Percentiles rank a stretch among this genome's conserved stretches.
Evolutionary conservation across 2,329 filamentous ascomycete genomes (phyloP).

Genomic region (Magnaporthiopsis rhizophila): DNA sequence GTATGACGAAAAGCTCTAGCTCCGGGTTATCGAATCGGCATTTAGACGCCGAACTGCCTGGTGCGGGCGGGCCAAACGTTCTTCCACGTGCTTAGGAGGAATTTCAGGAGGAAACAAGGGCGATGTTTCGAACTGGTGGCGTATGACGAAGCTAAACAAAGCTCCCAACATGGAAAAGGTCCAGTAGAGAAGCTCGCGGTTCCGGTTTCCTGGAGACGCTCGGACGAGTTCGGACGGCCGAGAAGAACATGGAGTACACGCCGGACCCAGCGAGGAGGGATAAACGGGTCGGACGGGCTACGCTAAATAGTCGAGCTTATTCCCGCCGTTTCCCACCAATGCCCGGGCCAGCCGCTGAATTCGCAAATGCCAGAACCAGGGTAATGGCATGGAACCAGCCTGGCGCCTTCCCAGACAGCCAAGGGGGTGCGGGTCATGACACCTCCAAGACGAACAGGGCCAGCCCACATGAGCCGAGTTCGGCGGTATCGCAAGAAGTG

Average conservation of each 20-base stretch:
- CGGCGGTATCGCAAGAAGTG: neutral
- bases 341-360: neutral
- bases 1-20: neutral
- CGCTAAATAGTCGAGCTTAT: neutral
- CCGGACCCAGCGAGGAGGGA: neutral
- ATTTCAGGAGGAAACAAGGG: neutral
- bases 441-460: neutral
- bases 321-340: neutral
- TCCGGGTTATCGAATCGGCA: neutral
- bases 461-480: neutral
- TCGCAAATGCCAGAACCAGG: too few species aligned
- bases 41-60: neutral
- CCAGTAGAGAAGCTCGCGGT: too few species aligned
- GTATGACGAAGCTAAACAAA: too few species aligned
- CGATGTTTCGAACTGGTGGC: too few species aligned
- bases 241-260: neutral
- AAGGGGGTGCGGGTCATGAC: neutral
- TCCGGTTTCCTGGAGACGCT: neutral
- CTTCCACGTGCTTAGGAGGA: too few species aligned
- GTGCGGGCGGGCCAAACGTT: neutral
- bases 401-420: too few species aligned
- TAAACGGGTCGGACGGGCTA: neutral
- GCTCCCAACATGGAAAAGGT: too few species aligned
- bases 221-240: neutral
- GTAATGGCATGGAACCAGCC: too few species aligned